Evolutionary conservation across 164 flowering plant genomes (phyloP).

Genomic region (Euptelea pleiosperma): DNA sequence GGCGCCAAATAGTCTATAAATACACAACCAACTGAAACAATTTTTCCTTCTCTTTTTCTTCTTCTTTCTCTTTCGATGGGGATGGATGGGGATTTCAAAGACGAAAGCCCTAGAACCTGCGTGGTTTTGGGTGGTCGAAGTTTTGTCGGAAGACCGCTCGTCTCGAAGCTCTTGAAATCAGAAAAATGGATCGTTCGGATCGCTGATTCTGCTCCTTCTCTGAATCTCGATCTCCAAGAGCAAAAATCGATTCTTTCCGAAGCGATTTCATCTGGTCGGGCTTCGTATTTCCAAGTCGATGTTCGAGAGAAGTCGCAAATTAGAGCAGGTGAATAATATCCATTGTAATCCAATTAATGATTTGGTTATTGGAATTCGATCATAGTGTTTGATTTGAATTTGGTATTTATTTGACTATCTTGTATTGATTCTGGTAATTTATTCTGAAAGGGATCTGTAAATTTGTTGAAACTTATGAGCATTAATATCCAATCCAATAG

Average conservation of each 20-base stretch:
- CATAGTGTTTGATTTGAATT: background rate
- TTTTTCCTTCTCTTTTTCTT: background rate
- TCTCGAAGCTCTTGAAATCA: constrained; percentile 46
- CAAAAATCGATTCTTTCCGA: constrained; percentile 40
- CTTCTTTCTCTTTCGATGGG: constrained; percentile 21
- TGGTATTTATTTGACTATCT: background rate
- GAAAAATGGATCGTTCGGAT: constrained; percentile 75
- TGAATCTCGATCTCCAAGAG: constrained; percentile 37
- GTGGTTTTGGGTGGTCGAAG: constrained; percentile 71
- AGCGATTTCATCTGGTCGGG: constrained; percentile 57
- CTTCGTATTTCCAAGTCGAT: constrained; percentile 60
- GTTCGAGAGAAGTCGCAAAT: constrained; percentile 52
- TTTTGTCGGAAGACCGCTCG: constrained; percentile 64
- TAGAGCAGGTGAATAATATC: constrained; percentile 31
- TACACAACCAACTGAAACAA: background rate
- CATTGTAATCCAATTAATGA: background rate
- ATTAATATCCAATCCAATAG: too few relatives aligned
- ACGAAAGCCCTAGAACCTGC: constrained; percentile 51
- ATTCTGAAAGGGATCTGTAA: too few relatives aligned
- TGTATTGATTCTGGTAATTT: background rate
- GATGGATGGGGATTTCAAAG: constrained; percentile 21
- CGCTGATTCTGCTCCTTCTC: constrained; percentile 55
- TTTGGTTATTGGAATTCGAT: background rate
- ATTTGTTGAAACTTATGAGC: too few relatives aligned
- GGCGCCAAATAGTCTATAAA: constrained; percentile 19